Base-by-base conservation (phyloP, 345 rosid species). In the Linum usitatissimum region DNA sequence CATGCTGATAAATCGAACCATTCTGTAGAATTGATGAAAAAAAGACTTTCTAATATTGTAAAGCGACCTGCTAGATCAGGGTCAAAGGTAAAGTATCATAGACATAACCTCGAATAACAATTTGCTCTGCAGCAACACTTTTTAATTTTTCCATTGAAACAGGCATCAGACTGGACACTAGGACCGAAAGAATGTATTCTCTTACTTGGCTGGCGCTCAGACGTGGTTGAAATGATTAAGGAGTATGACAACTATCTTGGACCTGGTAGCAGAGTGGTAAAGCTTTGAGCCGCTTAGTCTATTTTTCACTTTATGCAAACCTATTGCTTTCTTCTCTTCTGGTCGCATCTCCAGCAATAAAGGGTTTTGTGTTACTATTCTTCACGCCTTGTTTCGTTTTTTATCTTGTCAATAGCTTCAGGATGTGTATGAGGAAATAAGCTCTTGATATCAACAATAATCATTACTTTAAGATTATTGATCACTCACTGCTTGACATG, bases 181-280 rank as follows among this genome's bases (percentile, higher is more conserved):
- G 99, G 97, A 75, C 97, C 97, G 18, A 87, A 71, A 75, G 97
- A 93, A 69, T 78, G 77, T 65, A 76, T 93, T 76, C 86, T 93
- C 64, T 65, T 93, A 69, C 94, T 93, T 65, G 99, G 99, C 18
- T 93, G 99, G 99, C 96, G 97, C 45, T 73, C 91, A 18, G 96
- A 86, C 74, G 82, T 90, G 75, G 80, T 78, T 48, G 91, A 84
- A 68, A 93, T 93, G 97, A 78, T 86, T 57, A 80, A 86, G 63
- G 99, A 93, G 81, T 89, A 89, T 77, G 91, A 87, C 78, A 89
- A 86, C 67, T 93, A 87, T 83, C 94, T 93, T 71, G 97, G 99
- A 66, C 91, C 97, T 60, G 91, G 99, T 65, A 93, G 99, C 61
- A 71, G 74, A 66, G 68, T 89, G 96, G 99, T 93, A n/a, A 84